Percentiles rank a stretch among this genome's conserved stretches.
Conservation (phyloP, 1,139 yeast species). For the Kodamaea sp. region DNA sequence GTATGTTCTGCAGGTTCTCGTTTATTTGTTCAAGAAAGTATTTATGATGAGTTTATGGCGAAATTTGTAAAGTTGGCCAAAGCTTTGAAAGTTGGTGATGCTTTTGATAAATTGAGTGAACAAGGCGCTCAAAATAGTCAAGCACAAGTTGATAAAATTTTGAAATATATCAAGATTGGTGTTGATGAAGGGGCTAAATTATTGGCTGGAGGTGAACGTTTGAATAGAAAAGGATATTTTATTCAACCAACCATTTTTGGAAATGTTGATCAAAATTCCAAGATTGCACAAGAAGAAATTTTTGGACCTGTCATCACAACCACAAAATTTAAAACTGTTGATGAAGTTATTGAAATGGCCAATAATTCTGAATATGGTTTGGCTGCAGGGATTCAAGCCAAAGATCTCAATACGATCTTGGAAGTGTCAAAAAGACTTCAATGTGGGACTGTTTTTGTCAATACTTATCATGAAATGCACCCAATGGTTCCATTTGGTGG, state of each 20-base stretch:
- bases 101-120: slow-evolving; percentile 16
- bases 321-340: slow-evolving; percentile 25
- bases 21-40: slow-evolving; percentile 19
- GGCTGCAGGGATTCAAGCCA: slow-evolving; percentile 11
- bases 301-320: slow-evolving; percentile 29
- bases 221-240: slow-evolving; percentile 23
- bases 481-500: slow-evolving; percentile 30
- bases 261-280: slow-evolving; percentile 24
- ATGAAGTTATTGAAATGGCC: slow-evolving; percentile 24
- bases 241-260: slow-evolving; percentile 27
- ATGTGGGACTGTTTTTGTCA: slow-evolving; percentile 28
- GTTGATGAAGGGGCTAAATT: slow-evolving; percentile 21
- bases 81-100: slow-evolving; percentile 14
- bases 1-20: slow-evolving; percentile 24
- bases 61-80: slow-evolving; percentile 17
- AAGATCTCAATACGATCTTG: slow-evolving; percentile 43
- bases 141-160: slow-evolving; percentile 18
- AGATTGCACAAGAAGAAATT: slow-evolving; percentile 27
- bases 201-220: slow-evolving; percentile 23
- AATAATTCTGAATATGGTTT: slow-evolving; percentile 18
- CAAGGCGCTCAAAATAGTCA: slow-evolving; percentile 22
- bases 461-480: slow-evolving; percentile 28
- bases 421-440: slow-evolving; percentile 22
- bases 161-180: slow-evolving; percentile 14
- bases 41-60: slow-evolving; percentile 17